Evolutionary conservation across 345 rosid species (phyloP).

Genomic region (Syzygium jambos): DNA sequence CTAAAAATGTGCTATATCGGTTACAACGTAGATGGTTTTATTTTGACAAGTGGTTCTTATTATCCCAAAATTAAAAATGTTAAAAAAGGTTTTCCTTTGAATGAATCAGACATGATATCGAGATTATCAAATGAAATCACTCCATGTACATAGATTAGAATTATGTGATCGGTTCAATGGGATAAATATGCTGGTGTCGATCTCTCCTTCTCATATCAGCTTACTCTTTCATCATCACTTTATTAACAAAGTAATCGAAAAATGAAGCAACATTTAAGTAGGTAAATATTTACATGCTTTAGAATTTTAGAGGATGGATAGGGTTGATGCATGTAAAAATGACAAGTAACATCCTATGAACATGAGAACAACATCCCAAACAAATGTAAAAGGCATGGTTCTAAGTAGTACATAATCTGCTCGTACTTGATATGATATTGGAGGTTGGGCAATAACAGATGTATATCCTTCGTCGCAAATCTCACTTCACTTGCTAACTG

Average conservation of each 20-base stretch:
- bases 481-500: neutral
- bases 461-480: neutral
- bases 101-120: neutral
- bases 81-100: no score
- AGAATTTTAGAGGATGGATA: neutral
- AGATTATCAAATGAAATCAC: neutral
- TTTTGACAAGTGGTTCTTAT: neutral
- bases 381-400: neutral
- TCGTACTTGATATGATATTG: neutral
- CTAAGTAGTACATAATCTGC: neutral
- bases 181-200: neutral
- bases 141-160: neutral
- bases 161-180: neutral
- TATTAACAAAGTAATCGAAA: neutral
- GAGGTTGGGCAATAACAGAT: neutral
- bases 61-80: neutral
- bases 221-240: neutral
- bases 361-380: neutral
- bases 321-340: neutral
- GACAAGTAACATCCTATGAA: neutral
- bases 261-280: neutral
- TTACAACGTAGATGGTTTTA: neutral
- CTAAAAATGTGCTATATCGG: neutral
- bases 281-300: neutral
- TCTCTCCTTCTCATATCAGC: neutral